phyloP scores from a whole-genome alignment of 176 grass and related monocot species.

The Tillandsia leiboldiana region DNA sequence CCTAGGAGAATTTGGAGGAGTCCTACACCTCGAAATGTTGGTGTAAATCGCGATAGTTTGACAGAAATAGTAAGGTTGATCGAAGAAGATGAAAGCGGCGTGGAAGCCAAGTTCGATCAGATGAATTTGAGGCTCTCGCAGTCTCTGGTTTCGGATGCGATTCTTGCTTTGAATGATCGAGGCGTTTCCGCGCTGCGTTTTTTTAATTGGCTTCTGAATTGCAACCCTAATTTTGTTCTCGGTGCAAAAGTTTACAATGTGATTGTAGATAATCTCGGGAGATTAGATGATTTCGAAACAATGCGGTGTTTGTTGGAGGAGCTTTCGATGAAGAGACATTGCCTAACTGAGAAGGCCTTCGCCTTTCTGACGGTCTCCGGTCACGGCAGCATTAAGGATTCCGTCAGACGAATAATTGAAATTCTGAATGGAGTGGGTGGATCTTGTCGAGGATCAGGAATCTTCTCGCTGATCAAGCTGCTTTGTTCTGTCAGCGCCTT shows the following conservation, averaged over 20 bases:
- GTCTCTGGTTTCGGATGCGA: slow-evolving; percentile 18
- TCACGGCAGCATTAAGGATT: slow-evolving; percentile 10
- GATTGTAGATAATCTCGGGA: slow-evolving; percentile 60
- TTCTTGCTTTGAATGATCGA: slow-evolving; percentile 39
- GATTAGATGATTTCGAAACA: slow-evolving; percentile 36
- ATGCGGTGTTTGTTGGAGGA: slow-evolving; percentile 41
- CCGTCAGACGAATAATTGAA: slow-evolving; percentile 11
- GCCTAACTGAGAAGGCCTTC: slow-evolving; percentile 52
- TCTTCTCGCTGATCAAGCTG: slow-evolving; percentile 60
- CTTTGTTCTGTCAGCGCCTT: slow-evolving; percentile 47
- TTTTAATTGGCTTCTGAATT: slow-evolving; percentile 47
- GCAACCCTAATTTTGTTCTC: slow-evolving; percentile 17
- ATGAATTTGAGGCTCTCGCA: slow-evolving; percentile 29
- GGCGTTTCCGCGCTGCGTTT: slow-evolving; percentile 37
- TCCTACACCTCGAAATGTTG: not conserved
- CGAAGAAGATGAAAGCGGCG: slow-evolving; percentile 20
- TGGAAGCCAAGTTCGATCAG: slow-evolving; percentile 41
- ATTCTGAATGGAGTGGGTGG: slow-evolving; percentile 30
- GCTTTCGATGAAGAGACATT: slow-evolving; percentile 31
- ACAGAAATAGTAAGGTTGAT: slow-evolving; percentile 38
- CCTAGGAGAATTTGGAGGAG: not conserved
- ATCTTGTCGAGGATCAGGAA: slow-evolving; percentile 52
- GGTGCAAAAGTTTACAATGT: slow-evolving; percentile 47
- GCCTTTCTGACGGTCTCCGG: slow-evolving; percentile 27
- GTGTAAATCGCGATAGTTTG: not conserved